phyloP scores from a whole-genome alignment of 1,139 yeast genomes.

The Hansenula lynferdii region DNA sequence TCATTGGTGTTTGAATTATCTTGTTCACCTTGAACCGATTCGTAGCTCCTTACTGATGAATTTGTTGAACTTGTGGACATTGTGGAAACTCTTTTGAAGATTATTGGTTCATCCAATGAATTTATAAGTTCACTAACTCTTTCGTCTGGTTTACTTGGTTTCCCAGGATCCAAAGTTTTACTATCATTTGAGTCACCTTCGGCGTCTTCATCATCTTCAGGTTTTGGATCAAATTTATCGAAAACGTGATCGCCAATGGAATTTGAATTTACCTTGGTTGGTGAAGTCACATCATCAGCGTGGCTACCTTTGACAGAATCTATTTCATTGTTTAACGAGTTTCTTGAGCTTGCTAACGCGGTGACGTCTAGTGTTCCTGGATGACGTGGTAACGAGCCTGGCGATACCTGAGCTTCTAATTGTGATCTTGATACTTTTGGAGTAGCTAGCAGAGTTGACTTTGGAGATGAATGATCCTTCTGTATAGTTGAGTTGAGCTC shows the following conservation, averaged over 20 bases:
- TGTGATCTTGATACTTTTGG: constrained; percentile 14
- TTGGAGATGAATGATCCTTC: background rate
- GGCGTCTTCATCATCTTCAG: constrained; percentile 4
- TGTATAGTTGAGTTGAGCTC: background rate
- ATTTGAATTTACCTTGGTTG: background rate
- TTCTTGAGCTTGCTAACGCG: constrained; percentile 33
- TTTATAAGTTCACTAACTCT: constrained; percentile 20
- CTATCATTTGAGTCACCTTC: constrained; percentile 7
- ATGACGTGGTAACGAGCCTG: constrained; percentile 45
- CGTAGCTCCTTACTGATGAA: constrained; percentile 10
- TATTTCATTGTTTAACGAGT: constrained; percentile 5
- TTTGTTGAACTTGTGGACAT: constrained; percentile 15
- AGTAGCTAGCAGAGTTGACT: constrained; percentile 5
- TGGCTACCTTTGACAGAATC: background rate
- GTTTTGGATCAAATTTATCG: background rate
- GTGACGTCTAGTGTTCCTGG: constrained; percentile 59
- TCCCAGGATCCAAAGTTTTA: constrained; percentile 40
- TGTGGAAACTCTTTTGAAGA: constrained; percentile 34
- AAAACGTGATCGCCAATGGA: background rate
- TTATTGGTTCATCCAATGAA: constrained; percentile 31
- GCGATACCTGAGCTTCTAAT: constrained; percentile 12
- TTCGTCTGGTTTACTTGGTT: constrained; percentile 17
- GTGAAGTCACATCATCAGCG: no score
- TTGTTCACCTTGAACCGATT: constrained; percentile 9
- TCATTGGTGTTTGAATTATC: constrained; percentile 9